Percentiles rank a stretch among this genome's conserved stretches.
Conservation (phyloP, 75 land plant species). For the Cupressus sempervirens region DNA sequence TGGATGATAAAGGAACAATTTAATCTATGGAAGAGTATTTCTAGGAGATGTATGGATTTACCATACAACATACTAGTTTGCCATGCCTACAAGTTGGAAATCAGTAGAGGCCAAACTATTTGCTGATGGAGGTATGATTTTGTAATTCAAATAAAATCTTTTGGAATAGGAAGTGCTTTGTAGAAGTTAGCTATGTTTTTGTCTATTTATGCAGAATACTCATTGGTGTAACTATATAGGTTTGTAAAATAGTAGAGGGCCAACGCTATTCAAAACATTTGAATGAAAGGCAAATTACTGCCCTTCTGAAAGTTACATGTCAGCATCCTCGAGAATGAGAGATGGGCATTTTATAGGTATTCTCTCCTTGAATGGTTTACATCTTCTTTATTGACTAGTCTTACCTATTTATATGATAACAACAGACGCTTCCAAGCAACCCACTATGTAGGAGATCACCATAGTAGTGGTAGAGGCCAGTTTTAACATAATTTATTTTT, state of each 20-base stretch:
- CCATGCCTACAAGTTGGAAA: slow-evolving; percentile 60
- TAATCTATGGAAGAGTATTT: slow-evolving; percentile 52
- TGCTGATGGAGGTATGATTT: slow-evolving; percentile 43
- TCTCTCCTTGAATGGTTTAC: not conserved
- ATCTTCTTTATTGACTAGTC: too few relatives aligned
- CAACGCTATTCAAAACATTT: slow-evolving; percentile 84
- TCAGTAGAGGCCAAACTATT: slow-evolving; percentile 38
- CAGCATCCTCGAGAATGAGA: slow-evolving; percentile 79
- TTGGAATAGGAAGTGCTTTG: not conserved
- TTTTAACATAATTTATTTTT: too few relatives aligned
- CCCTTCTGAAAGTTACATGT: slow-evolving; percentile 82
- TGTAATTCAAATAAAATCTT: not conserved
- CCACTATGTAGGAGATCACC: too few relatives aligned
- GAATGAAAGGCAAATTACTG: slow-evolving; percentile 84
- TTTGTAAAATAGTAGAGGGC: slow-evolving; percentile 89
- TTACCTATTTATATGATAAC: too few relatives aligned
- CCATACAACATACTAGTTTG: slow-evolving; percentile 34
- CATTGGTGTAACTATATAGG: slow-evolving; percentile 24
- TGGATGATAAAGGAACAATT: slow-evolving; percentile 42
- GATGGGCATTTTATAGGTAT: slow-evolving; percentile 74
- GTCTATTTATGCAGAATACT: not conserved
- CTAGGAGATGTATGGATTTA: slow-evolving; percentile 40
- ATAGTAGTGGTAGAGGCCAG: too few relatives aligned
- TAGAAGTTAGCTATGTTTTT: not conserved
- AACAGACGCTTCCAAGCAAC: slow-evolving; percentile 65